Evolutionary conservation across 2,329 filamentous ascomycete species (phyloP).

Genomic region (Fusarium staphyleae): DNA sequence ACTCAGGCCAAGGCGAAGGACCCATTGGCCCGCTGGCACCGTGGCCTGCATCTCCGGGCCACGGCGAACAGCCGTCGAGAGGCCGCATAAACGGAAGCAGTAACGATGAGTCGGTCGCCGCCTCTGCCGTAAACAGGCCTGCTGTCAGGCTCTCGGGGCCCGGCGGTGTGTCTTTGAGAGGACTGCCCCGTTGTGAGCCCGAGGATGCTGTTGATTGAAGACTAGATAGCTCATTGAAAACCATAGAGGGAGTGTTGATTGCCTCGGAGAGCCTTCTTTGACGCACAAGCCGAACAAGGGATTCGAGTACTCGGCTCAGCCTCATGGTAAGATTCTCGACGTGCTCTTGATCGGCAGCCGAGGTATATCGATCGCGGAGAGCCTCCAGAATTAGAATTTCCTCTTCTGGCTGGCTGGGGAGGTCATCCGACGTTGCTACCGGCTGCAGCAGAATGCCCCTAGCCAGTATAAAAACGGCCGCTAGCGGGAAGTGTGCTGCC

Average conservation of each 20-base stretch:
- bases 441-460: conserved; percentile 26
- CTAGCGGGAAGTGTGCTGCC: conserved; percentile 34
- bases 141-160: conserved; percentile 28
- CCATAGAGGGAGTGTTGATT: conserved; percentile 27
- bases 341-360: conserved; percentile 26
- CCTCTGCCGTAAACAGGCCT: conserved; percentile 21
- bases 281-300: conserved; percentile 28
- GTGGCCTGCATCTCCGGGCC: conserved; percentile 12
- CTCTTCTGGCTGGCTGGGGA: conserved; percentile 29
- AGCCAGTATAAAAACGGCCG: conserved; percentile 33
- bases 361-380: conserved; percentile 33
- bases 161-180: conserved; percentile 36
- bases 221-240: conserved; percentile 38
- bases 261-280: conserved; percentile 25
- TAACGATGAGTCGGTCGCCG: conserved; percentile 21
- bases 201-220: conserved; percentile 35
- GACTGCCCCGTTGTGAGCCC: conserved; percentile 30
- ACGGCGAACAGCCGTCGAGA: conserved; percentile 27
- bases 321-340: conserved; percentile 30
- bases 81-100: conserved; percentile 33
- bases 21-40: background rate
- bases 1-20: conserved; percentile 24
- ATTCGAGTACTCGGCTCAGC: conserved; percentile 29
- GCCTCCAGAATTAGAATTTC: conserved; percentile 37
- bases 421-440: conserved; percentile 19